A percentile compares a stretch with the other conserved stretches of the same genome.
These are phyloP conservation scores for Vitellaria paradoxa DNA, from an alignment of 179 eudicot genomes.

Conservation along the genomic window DNA sequence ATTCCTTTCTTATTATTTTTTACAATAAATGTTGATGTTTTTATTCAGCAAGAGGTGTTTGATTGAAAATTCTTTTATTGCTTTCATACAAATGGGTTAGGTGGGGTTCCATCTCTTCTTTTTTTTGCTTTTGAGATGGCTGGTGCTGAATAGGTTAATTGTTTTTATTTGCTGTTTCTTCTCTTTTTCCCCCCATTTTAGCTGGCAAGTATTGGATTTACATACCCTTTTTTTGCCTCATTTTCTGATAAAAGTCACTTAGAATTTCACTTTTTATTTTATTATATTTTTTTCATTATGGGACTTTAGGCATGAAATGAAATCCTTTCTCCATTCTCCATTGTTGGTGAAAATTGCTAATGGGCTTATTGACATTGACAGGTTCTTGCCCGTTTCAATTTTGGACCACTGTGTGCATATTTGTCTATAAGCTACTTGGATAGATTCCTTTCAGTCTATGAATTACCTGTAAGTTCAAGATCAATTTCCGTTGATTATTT, in stretches of 20 bases:
- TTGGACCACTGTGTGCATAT: slow-evolving; percentile 65
- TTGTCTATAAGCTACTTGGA: slow-evolving; percentile 78
- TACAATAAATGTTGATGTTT: slow-evolving; percentile 5
- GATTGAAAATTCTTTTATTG: slow-evolving; percentile 11
- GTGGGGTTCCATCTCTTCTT: slow-evolving; percentile 6
- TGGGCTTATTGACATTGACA: slow-evolving; percentile 26
- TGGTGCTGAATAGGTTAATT: slow-evolving; percentile 1
- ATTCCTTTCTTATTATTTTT: not conserved
- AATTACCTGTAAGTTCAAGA: slow-evolving; percentile 52
- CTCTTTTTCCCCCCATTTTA: slow-evolving; percentile 11
- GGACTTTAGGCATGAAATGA: not conserved
- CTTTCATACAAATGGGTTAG: slow-evolving; percentile 21
- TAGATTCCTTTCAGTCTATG: slow-evolving; percentile 55
- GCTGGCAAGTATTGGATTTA: slow-evolving; percentile 28
- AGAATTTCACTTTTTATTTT: not conserved
- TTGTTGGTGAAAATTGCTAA: not conserved
- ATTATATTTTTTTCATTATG: not conserved
- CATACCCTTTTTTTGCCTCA: slow-evolving; percentile 22
- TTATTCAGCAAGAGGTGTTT: not conserved
- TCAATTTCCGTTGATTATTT: not conserved
- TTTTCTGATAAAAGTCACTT: slow-evolving; percentile 11
- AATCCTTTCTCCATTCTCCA: not conserved
- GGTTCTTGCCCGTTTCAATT: slow-evolving; percentile 66
- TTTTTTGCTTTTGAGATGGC: not conserved
- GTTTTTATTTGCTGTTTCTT: slow-evolving; percentile 6